Evolutionary conservation across 805 yeast genomes (phyloP).

Genomic region (Ogataea kodamae): DNA sequence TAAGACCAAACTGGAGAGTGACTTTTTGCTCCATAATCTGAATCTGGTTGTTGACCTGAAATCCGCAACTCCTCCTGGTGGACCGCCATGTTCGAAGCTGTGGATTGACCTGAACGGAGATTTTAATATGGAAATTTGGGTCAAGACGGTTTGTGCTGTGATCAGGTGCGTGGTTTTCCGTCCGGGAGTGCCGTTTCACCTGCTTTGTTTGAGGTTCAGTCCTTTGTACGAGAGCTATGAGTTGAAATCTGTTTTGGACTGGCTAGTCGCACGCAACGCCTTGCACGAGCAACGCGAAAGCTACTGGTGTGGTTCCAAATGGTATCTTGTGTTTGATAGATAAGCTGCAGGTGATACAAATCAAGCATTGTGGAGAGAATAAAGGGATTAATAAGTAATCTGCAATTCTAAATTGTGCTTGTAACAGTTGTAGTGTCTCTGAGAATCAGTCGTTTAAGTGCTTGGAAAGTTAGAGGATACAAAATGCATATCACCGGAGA

Average conservation of each 20-base stretch:
- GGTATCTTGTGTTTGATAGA: conserved; percentile 36
- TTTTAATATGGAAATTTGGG: conserved; percentile 61
- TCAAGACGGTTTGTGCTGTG: conserved; percentile 45
- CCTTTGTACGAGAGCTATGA: conserved; percentile 39
- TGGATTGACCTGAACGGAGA: conserved; percentile 72
- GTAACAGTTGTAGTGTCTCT: too few species aligned
- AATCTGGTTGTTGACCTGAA: conserved; percentile 11
- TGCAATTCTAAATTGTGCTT: too few species aligned
- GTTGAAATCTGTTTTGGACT: conserved; percentile 36
- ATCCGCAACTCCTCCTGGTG: conserved; percentile 49
- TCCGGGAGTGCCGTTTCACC: conserved; percentile 47
- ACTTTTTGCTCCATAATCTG: conserved; percentile 41
- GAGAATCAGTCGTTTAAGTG: too few species aligned
- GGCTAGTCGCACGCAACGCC: conserved; percentile 44
- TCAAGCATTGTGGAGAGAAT: too few species aligned
- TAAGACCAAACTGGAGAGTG: conserved; percentile 62
- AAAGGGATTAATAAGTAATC: too few species aligned
- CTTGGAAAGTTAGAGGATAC: too few species aligned
- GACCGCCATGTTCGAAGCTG: conserved; percentile 57
- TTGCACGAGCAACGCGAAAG: conserved; percentile 38
- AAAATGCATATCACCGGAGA: too few species aligned
- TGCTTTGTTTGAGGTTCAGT: conserved; percentile 22
- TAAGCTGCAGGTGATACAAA: too few species aligned
- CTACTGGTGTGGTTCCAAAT: conserved; percentile 40
- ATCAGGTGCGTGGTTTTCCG: conserved; percentile 43